Evolutionary conservation across 805 yeast genomes (phyloP), one percentile per base, ranked within the genome.

Genomic region (Sugiyamaella americana): DNA sequence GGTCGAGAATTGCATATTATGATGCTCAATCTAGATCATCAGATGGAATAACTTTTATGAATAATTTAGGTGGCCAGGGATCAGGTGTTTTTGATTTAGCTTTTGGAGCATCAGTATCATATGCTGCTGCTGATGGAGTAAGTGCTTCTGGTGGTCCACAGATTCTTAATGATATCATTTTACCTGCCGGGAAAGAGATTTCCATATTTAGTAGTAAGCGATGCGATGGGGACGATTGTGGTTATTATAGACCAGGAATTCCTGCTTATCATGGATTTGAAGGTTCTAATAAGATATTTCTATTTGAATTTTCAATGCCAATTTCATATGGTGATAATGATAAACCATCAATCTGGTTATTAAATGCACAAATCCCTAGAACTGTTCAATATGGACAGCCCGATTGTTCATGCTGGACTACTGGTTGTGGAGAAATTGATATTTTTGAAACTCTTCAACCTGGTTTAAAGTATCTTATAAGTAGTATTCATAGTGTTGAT

Each of bases 341-440:
- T 68, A 91, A 93, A 98, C 98, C 98, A 56, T 97, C 98, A 51
- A 77, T 89, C 59, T 89, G 98, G 98, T 73, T 89, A 67, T 78
- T 89, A 65, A 89, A 89, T 67, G 96, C 96, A 53, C 85, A 86
- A 74, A 82, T 89, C 63, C 96, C 98, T 70, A 86, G 98, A 77
- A 89, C 97, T 57, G 69, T 81, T 62, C 98, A 93, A 72, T 93
- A 93, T 70, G 71, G 72, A 50, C 24, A 41, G 16, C 65, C 81
- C 21, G 64, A 76, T 19, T 91, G 98, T 74, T 87, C 97, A 29
- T 93, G 98, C 77, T 93, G 98, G 98, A 60, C 76, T 46, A 76
- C 94, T 47, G 98, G 98, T 51, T 93, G 98, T 72, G 98, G 98
- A 73, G 98, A 93, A 75, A 74, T 93, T 60, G 98, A 93, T 70